These are phyloP conservation scores for Microdochium trichocladiopsis DNA, from an alignment of 2,329 filamentous ascomycete genomes.

Conservation along the genomic window DNA sequence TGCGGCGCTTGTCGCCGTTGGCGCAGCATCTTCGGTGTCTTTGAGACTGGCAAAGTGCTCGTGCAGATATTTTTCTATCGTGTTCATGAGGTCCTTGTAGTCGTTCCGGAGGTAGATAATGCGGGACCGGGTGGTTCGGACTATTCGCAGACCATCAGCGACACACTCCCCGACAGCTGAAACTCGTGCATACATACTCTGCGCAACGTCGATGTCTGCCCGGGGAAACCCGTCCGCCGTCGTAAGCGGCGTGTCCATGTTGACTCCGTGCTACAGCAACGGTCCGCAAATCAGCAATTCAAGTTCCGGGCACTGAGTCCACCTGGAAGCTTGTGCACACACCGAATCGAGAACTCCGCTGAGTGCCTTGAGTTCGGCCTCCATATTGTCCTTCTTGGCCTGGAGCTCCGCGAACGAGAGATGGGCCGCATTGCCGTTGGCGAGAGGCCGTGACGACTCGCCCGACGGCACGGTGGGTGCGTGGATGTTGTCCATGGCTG, in stretches of 20 bases:
- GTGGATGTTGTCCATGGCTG: slow-evolving; percentile 48
- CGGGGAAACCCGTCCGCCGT: slow-evolving; percentile 89
- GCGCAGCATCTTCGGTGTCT: slow-evolving; percentile 34
- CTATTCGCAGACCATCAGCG: slow-evolving; percentile 31
- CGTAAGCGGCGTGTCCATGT: slow-evolving; percentile 82
- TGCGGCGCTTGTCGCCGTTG: slow-evolving; percentile 9
- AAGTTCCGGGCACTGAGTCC: slow-evolving; percentile 1
- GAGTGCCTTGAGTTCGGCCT: slow-evolving; percentile 79
- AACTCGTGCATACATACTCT: slow-evolving; percentile 52
- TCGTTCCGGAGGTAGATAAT: slow-evolving; percentile 91
- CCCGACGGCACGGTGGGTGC: slow-evolving; percentile 63
- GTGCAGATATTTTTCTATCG: slow-evolving; percentile 81
- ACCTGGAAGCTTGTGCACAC: slow-evolving; percentile 14
- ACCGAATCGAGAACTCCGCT: slow-evolving; percentile 86
- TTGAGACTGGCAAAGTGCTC: slow-evolving; percentile 75
- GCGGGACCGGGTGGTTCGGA: slow-evolving; percentile 84
- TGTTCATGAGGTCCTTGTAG: slow-evolving; percentile 80
- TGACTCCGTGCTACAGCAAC: slow-evolving; percentile 68
- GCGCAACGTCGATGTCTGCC: slow-evolving; percentile 88
- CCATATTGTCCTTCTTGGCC: slow-evolving; percentile 74
- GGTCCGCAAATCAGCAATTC: neutral
- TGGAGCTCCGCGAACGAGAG: slow-evolving; percentile 75
- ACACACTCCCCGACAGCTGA: too few species aligned
- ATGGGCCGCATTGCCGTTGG: slow-evolving; percentile 56
- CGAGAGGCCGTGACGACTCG: slow-evolving; percentile 54